Base-by-base conservation (phyloP, 1,284 basidiomycete species). In the Hemileia vastatrix region DNA sequence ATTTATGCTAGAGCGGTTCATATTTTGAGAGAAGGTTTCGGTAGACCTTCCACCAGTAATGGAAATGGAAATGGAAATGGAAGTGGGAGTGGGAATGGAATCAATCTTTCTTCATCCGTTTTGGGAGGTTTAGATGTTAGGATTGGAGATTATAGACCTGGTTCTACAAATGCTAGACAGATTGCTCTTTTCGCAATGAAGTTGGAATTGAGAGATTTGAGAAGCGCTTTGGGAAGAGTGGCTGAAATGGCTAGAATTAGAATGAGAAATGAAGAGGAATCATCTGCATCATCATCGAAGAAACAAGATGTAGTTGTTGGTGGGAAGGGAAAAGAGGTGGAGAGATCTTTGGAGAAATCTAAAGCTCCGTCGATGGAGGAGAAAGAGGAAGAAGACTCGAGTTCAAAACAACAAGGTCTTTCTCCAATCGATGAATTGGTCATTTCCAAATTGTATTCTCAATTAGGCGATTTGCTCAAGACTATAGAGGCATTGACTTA, bases 151-250 rank as follows among this genome's bases (percentile, higher is more conserved):
- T 75, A 70, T 63, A 60, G 64, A 11, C 73, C 73, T 1, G 57
- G 63, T 0, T 54, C 64, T 11, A 54, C 33, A 45, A 74, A 75
- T 55, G 70, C 73, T 4, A 69, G 70, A 15, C 69, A 67, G 53
- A 75, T 75, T 31, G 72, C 73, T 6, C 64, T 75, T 15, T 73
- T 71, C 54, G 73, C 73, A n/a, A 71, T 74, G 65, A 71, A 72
- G 63, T 57, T 74, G 18, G 73, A 75, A 54, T 56, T 75, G 21
- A 62, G 66, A 9, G 73, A 75, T 61, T 52, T 75, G 33, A 62
- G 70, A 13, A 64, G 66, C 36, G 73, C 73, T 48, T 54, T 75
- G 27, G 71, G 70, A 1, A 70, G 68, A 55, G 66, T 75, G 3
- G 66, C 67, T 4, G 57, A 63, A 3, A 66, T 70, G 50, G 69